Base-by-base conservation (phyloP, 2,329 filamentous ascomycete genomes). In the Sphaerulina vaccinii region DNA sequence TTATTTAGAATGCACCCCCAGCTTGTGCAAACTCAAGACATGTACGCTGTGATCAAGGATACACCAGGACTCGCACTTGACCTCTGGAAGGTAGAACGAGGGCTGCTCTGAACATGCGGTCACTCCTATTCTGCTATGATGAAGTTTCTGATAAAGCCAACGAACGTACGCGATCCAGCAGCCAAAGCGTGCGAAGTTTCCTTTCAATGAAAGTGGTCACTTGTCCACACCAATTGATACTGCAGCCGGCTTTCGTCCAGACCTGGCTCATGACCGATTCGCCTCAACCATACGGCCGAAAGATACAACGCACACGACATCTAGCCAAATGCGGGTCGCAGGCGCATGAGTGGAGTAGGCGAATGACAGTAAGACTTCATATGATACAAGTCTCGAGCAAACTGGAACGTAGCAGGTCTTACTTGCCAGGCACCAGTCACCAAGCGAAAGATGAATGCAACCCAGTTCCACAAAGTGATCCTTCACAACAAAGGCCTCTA, bases 11-110 rank as follows among this genome's bases (percentile, higher is more conserved):
- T 62, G 13, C 72, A 77, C 49, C 75, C 75, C 13, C 68, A 72
- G 35, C 65, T 78, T 6, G 73, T 71, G 1, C 69, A 68, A 32
- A 74, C 75, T 11, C 68, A 70, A 40, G 75, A 77, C 42, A 69
- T 78, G n/a, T 72, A 72, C 53, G 60, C 66, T 21, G 66, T 69
- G 15, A 69, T 78, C 42, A 68, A 72, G 40, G 72, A 74, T 22
- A 75, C 73, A 11, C 74, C 75, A 2, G 67, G 66, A n/a, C 64
- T 78, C 32, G 73, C 75, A 9, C 72, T 74, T 54, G 75, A 78
- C 57, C 68, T 78, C 6, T 77, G 71, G 64, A 72, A 75, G 52
- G 68, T 77, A 53, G 74, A 73, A 22, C 71, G 72, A 38, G 75
- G 75, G 1, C 59, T 77, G 33, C 74, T 55, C 10, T 60, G 51